Evolutionary conservation across 495 filamentous ascomycete genomes (phyloP), one percentile per base, ranked within the genome.

Genomic region (Choiromyces venosus): DNA sequence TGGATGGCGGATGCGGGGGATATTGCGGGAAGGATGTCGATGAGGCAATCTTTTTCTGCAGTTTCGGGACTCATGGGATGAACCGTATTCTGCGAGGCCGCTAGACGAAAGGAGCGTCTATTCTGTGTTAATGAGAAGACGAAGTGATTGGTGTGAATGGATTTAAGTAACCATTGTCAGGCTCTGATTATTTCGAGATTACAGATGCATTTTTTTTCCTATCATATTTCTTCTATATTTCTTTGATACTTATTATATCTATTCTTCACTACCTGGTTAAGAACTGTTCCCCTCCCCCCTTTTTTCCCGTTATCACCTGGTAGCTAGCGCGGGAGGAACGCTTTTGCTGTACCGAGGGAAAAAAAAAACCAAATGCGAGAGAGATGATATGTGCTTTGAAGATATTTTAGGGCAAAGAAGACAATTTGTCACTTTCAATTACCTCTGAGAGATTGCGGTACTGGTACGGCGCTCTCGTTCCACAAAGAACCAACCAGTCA

Each of bases 21-120:
- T 29, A 67, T 76, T 76, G 74, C 69, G 74, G 75, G 75, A 77
- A 76, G 75, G 75, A 73, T 77, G 69, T 76, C 66, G 75, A 77
- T 77, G 73, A 76, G 74, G 74, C 69, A 76, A 77, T 77, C 75
- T 66, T 71, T 71, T 76, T 75, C 65, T 64, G 68, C 73, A 71
- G 66, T 67, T 67, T 65, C 75, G 66, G 75, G 75, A 77, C 72
- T 77, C 76, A 77, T 77, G 69, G 74, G 75, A 77, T 77, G 75
- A 77, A 77, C 74, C 74, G 69, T 65, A 71, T 71, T 42, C 70
- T 70, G 73, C 75, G 3, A 76, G 69, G 74, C 75, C 69, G 69
- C 75, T 77, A 72, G 66, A 77, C 70, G 39, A 77, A 72, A 71
- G 25, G 29, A 25, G n/a, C 52, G 52, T 29, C n/a, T 14, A 61